Conservation (phyloP, 495 filamentous ascomycete genomes). For the Penicillium tannophilum region DNA sequence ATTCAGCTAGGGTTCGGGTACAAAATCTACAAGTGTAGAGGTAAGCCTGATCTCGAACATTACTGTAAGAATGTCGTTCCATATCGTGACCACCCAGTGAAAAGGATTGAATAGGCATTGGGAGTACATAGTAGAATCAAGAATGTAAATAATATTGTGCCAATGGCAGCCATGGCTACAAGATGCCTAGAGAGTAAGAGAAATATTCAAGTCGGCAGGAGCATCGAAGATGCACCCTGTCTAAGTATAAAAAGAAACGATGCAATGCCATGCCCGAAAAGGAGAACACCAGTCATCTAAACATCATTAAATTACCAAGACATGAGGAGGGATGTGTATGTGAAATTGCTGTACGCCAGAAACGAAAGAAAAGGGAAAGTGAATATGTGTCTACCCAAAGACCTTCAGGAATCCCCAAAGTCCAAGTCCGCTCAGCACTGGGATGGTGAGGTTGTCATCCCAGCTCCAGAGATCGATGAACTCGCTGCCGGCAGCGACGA, state of each 20-base stretch:
- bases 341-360: conserved; percentile 5
- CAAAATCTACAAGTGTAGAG: too few species aligned
- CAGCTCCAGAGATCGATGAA: conserved; percentile 86
- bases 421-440: conserved; percentile 83
- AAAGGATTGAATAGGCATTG: too few species aligned
- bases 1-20: too few species aligned
- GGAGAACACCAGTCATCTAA: conserved; percentile 20
- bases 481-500: conserved; percentile 86
- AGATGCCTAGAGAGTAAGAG: neutral
- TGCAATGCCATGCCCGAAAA: conserved; percentile 23
- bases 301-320: conserved; percentile 16
- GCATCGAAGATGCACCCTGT: conserved; percentile 9
- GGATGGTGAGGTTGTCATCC: conserved; percentile 98
- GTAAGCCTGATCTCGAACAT: too few species aligned
- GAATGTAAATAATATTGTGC: too few species aligned
- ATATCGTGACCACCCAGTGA: too few species aligned
- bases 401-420: conserved; percentile 93
- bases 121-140: too few species aligned
- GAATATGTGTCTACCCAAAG: conserved; percentile 59
- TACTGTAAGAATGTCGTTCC: too few species aligned
- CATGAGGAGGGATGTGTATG: conserved; percentile 8
- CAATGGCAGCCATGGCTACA: neutral
- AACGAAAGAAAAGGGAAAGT: too few species aligned
- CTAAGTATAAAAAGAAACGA: conserved; percentile 23
- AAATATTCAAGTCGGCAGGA: conserved; percentile 13